Percentiles rank a stretch among this genome's conserved stretches.
phyloP scores from a whole-genome alignment of 2,329 filamentous ascomycete species.

The Hirsutella minnesotensis region DNA sequence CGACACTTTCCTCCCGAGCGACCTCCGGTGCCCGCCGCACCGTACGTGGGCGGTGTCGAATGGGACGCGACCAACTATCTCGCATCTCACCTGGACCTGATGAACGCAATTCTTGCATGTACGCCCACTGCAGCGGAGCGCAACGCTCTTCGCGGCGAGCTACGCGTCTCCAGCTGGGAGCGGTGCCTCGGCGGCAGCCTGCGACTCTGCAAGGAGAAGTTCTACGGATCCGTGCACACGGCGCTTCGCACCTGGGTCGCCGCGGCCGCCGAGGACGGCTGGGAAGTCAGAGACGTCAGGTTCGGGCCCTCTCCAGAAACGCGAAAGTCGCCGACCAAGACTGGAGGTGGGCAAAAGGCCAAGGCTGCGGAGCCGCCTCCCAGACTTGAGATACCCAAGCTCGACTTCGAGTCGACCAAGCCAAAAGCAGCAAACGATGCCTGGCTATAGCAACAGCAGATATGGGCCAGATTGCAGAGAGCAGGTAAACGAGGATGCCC shows the following conservation, averaged over 20 bases:
- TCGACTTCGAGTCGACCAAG: constrained; percentile 35
- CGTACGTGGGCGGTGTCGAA: constrained; percentile 93
- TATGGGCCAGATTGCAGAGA: no score
- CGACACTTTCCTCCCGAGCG: constrained; percentile 74
- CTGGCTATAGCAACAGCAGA: constrained; percentile 14
- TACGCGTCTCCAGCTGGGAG: constrained; percentile 81
- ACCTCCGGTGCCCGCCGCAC: constrained; percentile 83
- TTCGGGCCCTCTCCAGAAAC: constrained; percentile 45
- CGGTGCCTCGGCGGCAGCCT: constrained; percentile 76
- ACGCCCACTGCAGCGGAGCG: constrained; percentile 58
- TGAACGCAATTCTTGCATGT: constrained; percentile 83
- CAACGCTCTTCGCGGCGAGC: constrained; percentile 64
- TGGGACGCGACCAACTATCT: constrained; percentile 98
- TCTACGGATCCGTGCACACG: constrained; percentile 86
- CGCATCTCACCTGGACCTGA: constrained; percentile 79
- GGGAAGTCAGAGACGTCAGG: constrained; percentile 72
- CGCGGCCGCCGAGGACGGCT: constrained; percentile 76
- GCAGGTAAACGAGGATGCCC: no score
- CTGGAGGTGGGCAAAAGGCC: constrained; percentile 23
- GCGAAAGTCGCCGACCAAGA: constrained; percentile 19
- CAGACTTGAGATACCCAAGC: constrained; percentile 47
- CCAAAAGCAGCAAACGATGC: constrained; percentile 16
- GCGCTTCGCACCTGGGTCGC: constrained; percentile 82
- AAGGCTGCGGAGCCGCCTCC: constrained; percentile 40
- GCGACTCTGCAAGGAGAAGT: constrained; percentile 92